phyloP scores from a whole-genome alignment of 164 flowering plant genomes.

The Paratinospora sagittata region DNA sequence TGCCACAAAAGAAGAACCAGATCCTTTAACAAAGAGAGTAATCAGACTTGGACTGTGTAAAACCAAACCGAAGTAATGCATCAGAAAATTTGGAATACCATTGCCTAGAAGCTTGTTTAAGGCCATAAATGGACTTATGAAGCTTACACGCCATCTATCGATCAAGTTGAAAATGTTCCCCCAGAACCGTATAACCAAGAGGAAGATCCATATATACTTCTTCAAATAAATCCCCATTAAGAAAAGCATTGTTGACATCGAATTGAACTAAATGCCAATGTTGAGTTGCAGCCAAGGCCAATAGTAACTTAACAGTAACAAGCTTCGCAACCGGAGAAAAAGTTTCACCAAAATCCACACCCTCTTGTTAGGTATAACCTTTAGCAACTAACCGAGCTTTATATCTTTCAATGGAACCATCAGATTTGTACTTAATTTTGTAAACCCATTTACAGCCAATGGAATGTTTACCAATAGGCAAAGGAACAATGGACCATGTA shows the following conservation, averaged over 20 bases:
- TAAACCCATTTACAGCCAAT: background rate
- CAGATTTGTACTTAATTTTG: background rate
- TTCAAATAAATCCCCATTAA: background rate
- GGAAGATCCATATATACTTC: background rate
- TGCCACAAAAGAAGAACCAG: background rate
- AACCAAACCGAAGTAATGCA: background rate
- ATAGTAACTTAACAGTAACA: background rate
- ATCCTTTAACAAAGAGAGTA: conserved; percentile 5
- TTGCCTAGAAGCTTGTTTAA: background rate
- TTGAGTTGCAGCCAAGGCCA: background rate
- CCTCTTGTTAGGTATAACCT: background rate
- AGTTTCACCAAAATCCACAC: background rate
- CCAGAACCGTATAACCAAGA: background rate
- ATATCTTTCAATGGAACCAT: background rate
- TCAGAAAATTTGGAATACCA: background rate
- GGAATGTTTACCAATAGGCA: background rate
- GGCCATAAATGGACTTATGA: conserved; percentile 10
- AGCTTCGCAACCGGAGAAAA: background rate
- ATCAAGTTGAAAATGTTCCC: background rate
- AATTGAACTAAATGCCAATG: background rate
- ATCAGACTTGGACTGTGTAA: background rate
- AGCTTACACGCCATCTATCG: background rate
- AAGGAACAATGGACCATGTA: background rate
- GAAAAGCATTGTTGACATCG: background rate
- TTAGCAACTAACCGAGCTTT: background rate